phyloP scores from a whole-genome alignment of 108 stramenopile species.

The Cyclotella sp. region DNA sequence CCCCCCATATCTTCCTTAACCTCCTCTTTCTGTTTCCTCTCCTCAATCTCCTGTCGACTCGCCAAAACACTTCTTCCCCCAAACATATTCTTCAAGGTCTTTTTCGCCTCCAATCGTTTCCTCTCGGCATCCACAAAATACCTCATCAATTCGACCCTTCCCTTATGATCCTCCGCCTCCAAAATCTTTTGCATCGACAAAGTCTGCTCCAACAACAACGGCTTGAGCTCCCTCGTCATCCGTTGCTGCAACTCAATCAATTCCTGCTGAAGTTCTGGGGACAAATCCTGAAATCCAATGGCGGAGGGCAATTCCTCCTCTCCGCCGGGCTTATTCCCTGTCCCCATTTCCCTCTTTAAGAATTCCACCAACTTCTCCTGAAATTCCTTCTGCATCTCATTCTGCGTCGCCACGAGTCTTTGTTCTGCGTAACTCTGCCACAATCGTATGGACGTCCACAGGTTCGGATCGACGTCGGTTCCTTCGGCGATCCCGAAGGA shows the following conservation, averaged over 20 bases:
- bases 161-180: constrained; percentile 72
- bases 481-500: constrained; percentile 71
- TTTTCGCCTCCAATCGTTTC: constrained; percentile 74
- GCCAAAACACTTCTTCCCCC: constrained; percentile 21
- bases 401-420: constrained; percentile 74
- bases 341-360: constrained; percentile 73
- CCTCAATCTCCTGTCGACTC: constrained; percentile 8
- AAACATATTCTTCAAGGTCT: constrained; percentile 74
- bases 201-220: constrained; percentile 78
- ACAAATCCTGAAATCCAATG: constrained; percentile 80
- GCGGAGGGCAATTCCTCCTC: constrained; percentile 78
- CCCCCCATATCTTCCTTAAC: constrained; percentile 1
- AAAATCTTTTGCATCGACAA: constrained; percentile 87
- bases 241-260: constrained; percentile 77
- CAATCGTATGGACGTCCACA: constrained; percentile 84
- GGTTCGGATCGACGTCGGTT: constrained; percentile 61
- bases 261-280: constrained; percentile 76
- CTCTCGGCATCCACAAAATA: constrained; percentile 80
- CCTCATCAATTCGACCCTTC: constrained; percentile 61
- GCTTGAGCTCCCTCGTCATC: constrained; percentile 77
- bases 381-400: constrained; percentile 86
- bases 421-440: constrained; percentile 88
- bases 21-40: constrained; percentile 5
- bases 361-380: constrained; percentile 79
- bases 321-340: constrained; percentile 3